phyloP scores from a whole-genome alignment of 2,329 filamentous ascomycete genomes.

The Pseudomassariella vexata region DNA sequence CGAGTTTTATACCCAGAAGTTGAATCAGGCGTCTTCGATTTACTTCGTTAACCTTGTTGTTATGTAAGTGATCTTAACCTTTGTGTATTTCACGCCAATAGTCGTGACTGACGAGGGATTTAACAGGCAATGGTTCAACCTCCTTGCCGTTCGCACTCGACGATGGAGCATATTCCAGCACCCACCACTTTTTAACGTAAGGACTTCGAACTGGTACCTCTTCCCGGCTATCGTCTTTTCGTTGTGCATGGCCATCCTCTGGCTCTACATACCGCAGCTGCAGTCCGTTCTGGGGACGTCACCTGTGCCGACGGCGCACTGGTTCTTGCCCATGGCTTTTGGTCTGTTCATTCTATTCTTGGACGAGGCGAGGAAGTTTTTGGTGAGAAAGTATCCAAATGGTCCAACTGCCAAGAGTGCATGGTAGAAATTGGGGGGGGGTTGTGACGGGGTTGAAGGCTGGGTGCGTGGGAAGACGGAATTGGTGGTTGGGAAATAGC shows the following conservation, averaged over 20 bases:
- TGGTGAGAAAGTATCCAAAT: slow-evolving; percentile 52
- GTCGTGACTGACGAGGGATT: slow-evolving; percentile 1
- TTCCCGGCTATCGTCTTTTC: slow-evolving; percentile 68
- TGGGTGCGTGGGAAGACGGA: too few relatives aligned
- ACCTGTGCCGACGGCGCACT: slow-evolving; percentile 63
- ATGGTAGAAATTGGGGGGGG: too few relatives aligned
- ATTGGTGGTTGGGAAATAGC: too few relatives aligned
- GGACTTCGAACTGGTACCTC: slow-evolving; percentile 61
- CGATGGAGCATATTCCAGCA: slow-evolving; percentile 66
- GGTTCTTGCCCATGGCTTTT: slow-evolving; percentile 71
- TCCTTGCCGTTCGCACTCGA: slow-evolving; percentile 63
- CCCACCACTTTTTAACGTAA: slow-evolving; percentile 58
- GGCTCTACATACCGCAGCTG: slow-evolving; percentile 61
- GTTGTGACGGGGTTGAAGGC: too few relatives aligned
- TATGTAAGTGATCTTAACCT: slow-evolving; percentile 44
- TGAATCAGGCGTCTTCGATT: slow-evolving; percentile 64
- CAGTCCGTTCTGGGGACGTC: slow-evolving; percentile 57
- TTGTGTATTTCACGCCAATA: too few relatives aligned
- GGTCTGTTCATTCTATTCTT: slow-evolving; percentile 55
- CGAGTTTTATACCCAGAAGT: slow-evolving; percentile 46
- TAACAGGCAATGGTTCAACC: slow-evolving; percentile 65
- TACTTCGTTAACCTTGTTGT: slow-evolving; percentile 79
- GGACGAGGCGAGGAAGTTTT: slow-evolving; percentile 62
- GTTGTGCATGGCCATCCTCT: slow-evolving; percentile 63
- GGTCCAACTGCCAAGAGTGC: slow-evolving; percentile 54